phyloP scores from a whole-genome alignment of 192 early-diverging fungal genomes.

The Chytriomyces hyalinus region DNA sequence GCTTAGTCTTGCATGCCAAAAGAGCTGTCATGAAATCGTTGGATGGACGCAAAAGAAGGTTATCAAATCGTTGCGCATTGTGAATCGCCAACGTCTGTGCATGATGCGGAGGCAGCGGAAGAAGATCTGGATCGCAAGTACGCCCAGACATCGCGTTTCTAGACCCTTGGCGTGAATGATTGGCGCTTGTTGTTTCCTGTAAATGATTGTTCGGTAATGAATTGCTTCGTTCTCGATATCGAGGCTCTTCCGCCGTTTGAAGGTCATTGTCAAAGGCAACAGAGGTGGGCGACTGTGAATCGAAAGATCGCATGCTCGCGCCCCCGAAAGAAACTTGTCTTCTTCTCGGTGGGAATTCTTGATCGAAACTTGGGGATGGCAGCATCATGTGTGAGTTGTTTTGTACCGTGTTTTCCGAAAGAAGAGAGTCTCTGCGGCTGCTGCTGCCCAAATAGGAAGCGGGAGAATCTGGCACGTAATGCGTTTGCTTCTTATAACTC shows the following conservation, averaged over 20 bases:
- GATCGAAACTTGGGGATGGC: background rate
- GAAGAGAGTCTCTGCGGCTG: background rate
- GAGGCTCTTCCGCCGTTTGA: background rate
- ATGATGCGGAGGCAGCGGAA: conserved; percentile 23
- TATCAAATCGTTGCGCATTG: conserved; percentile 12
- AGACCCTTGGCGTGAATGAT: background rate
- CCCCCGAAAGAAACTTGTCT: conserved; percentile 25
- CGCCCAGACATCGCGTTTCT: background rate
- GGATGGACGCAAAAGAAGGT: background rate
- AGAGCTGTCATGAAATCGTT: conserved; percentile 33
- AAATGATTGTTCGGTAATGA: background rate
- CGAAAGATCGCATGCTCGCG: conserved; percentile 23
- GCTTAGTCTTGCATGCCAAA: conserved; percentile 21
- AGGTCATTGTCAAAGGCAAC: background rate
- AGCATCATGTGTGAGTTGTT: background rate
- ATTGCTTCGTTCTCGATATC: background rate
- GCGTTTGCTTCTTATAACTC: background rate
- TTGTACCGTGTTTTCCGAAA: background rate
- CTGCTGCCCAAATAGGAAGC: background rate
- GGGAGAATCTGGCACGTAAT: background rate
- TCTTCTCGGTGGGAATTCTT: background rate
- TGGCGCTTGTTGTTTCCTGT: background rate
- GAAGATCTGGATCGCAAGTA: background rate
- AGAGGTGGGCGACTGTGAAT: conserved; percentile 7
- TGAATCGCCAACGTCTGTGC: background rate